Evolutionary conservation across 1,284 basidiomycete genomes (phyloP), one percentile per base, ranked within the genome.

Genomic region (Rhizopogon parksii): DNA sequence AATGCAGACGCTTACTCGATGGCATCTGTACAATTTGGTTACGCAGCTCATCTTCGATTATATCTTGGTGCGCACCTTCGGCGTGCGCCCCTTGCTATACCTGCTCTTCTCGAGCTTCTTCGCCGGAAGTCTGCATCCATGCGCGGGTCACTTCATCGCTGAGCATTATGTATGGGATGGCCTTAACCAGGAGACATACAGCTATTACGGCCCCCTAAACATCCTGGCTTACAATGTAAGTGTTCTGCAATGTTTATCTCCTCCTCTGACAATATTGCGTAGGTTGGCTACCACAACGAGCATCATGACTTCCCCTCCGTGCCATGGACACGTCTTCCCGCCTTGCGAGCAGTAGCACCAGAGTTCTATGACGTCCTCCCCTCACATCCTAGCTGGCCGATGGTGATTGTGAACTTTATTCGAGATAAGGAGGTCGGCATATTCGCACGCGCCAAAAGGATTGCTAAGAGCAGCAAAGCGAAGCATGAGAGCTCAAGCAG

Each of bases 291-390:
- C 67, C 95, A 98, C 68, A 97, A 98, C 70, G 95, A 99, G 66
- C 95, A 99, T 69, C 95, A 99, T 71, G 95, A 99, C 70, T 99
- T 99, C 71, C 95, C 95, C 6, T 93, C 91, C 2, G 74, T 99
- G 1, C 81, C 96, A 0, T 99, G 95, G 95, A 97, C 93, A 7
- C 82, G 89, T n/a, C 79, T 99, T 0, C 92, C 94, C 0, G 78
- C 82, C 7, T 80, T 99, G 14, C 82, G 85, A 24, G 75, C 77
- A 4, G 77, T 97, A 48, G 95, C 94, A 1, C 88, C 87, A 5
- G 95, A 99, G 68, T 96, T 90, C 67, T 99, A 99, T 71, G 89
- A 94, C 60, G 80, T 75, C 5, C 74, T 98, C 24, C 93, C 95
- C 0, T 78, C 81, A 1, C 95, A 99, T 65, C 82, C 83, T 1